Percentiles rank a stretch among this genome's conserved stretches.
Conservation (phyloP, 352 stramenopile species). For the Saprolegnia diclina region DNA sequence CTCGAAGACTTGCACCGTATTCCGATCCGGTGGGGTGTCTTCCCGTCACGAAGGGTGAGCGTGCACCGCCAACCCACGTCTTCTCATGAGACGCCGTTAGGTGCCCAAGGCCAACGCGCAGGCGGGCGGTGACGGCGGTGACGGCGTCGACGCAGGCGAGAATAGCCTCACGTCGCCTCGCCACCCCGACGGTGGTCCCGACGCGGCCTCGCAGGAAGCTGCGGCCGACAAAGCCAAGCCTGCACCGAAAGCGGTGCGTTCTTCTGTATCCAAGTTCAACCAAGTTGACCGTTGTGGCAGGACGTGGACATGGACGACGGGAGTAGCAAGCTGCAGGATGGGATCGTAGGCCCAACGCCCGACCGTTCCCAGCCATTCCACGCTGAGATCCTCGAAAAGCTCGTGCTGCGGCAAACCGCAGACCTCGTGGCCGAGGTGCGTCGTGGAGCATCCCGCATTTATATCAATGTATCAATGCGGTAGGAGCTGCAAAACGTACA, state of each 20-base stretch:
- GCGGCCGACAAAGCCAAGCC: conserved; percentile 12
- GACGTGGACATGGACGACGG: neutral
- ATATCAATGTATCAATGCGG: neutral
- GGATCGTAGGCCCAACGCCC: conserved; percentile 46
- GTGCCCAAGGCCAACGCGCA: conserved; percentile 27
- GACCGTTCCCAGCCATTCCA: conserved; percentile 69
- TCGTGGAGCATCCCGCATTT: too few species aligned
- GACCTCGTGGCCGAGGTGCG: conserved; percentile 45
- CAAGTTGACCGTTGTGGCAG: neutral
- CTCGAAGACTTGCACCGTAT: conserved; percentile 66
- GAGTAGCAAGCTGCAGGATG: neutral
- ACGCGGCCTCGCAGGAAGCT: neutral
- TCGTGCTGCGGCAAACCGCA: conserved; percentile 58
- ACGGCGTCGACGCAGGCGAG: conserved; percentile 22
- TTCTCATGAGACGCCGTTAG: conserved; percentile 29
- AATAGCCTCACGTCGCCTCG: conserved; percentile 7
- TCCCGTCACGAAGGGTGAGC: conserved; percentile 43
- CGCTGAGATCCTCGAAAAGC: conserved; percentile 66
- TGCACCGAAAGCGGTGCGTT: neutral
- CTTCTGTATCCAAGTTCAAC: neutral
- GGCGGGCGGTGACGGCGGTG: conserved; percentile 26
- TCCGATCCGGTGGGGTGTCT: conserved; percentile 61
- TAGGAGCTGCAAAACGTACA: conserved; percentile 61
- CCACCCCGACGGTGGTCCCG: neutral
- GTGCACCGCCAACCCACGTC: conserved; percentile 21